Conservation (phyloP, 2,329 filamentous ascomycete genomes). For the Periglandula ipomoeae region DNA sequence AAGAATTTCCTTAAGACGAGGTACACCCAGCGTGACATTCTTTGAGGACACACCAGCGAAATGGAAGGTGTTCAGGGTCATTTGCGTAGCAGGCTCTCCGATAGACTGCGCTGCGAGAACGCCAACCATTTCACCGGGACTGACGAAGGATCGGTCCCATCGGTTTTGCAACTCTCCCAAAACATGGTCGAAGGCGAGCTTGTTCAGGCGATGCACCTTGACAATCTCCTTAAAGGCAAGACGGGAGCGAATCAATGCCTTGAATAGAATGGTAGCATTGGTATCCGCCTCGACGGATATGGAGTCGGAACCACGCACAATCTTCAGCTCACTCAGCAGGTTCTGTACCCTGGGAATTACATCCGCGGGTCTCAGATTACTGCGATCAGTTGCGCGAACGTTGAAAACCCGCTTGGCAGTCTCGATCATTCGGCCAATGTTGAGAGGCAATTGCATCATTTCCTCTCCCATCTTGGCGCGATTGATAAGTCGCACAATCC, state of each 20-base stretch:
- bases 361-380: constrained; percentile 80
- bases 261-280: constrained; percentile 86
- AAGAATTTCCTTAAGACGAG: constrained; percentile 97
- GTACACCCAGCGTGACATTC: constrained; percentile 98
- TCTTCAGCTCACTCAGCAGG: constrained; percentile 66
- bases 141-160: constrained; percentile 78
- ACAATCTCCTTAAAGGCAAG: constrained; percentile 91
- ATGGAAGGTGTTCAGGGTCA: constrained; percentile 99
- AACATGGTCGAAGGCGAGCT: constrained; percentile 85
- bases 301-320: constrained; percentile 76
- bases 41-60: constrained; percentile 99
- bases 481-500: constrained; percentile 62
- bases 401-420: constrained; percentile 85
- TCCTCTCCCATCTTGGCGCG: constrained; percentile 65
- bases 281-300: constrained; percentile 80
- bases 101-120: constrained; percentile 97
- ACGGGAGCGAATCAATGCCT: constrained; percentile 79
- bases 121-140: constrained; percentile 97
- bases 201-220: constrained; percentile 75
- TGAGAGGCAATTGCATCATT: constrained; percentile 84
- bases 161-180: constrained; percentile 83
- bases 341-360: constrained; percentile 72
- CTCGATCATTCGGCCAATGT: constrained; percentile 83
- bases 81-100: constrained; percentile 96
- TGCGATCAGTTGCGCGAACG: constrained; percentile 75